These are phyloP conservation scores for Solanum etuberosum DNA, from an alignment of 257 asterid genomes.

Conservation along the genomic window DNA sequence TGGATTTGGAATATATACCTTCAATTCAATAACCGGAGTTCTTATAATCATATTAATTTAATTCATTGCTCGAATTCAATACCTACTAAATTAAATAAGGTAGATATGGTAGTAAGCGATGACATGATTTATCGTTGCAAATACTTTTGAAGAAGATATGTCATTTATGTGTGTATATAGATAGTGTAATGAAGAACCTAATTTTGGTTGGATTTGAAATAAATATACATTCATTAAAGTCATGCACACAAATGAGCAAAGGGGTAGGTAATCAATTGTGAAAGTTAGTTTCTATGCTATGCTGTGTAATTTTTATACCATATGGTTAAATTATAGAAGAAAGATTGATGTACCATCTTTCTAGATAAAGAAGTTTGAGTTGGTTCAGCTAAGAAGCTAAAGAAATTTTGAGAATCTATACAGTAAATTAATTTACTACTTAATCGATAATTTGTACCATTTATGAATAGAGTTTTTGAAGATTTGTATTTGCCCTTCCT, in stretches of 20 bases:
- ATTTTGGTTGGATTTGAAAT: not conserved
- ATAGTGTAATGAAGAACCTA: not conserved
- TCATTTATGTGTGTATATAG: not conserved
- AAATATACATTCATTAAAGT: too few relatives aligned
- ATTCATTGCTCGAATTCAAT: not conserved
- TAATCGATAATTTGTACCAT: not conserved
- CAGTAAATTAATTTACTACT: too few relatives aligned
- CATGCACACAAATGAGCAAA: not conserved
- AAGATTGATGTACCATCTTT: not conserved
- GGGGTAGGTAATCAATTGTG: not conserved
- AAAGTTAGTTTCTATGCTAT: not conserved
- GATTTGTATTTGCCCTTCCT: not conserved
- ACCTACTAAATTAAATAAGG: not conserved
- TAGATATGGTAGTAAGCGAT: not conserved
- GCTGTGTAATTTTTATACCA: not conserved
- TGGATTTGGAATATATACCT: not conserved
- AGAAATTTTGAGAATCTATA: not conserved
- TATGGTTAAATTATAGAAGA: not conserved
- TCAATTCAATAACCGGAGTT: not conserved
- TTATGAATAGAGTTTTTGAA: too few relatives aligned
- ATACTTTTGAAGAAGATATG: not conserved
- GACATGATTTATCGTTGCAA: not conserved
- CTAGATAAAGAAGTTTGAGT: not conserved
- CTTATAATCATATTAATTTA: not conserved
- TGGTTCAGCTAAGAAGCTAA: not conserved